Evolutionary conservation across 140 eudicot species (phyloP).

Genomic region (Flaveria floridana): DNA sequence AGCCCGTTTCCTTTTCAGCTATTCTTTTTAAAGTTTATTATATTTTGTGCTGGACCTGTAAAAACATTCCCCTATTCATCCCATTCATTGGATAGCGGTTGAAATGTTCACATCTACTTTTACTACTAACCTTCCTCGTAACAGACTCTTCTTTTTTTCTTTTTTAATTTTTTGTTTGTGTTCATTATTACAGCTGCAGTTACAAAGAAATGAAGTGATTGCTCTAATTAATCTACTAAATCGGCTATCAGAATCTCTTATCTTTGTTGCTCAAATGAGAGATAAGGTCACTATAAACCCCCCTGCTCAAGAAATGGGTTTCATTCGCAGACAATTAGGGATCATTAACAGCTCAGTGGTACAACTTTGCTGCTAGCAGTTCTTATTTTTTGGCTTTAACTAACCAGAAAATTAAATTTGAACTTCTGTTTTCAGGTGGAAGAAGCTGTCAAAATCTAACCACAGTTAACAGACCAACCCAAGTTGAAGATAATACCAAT

Average conservation of each 20-base stretch:
- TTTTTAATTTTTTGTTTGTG: neutral
- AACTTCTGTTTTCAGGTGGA: slow-evolving; percentile 41
- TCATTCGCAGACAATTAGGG: slow-evolving; percentile 34
- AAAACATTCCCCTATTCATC: neutral
- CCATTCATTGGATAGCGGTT: neutral
- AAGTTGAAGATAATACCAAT: slow-evolving; percentile 4
- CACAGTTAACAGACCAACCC: neutral
- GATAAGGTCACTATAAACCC: slow-evolving; percentile 26
- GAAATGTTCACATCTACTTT: neutral
- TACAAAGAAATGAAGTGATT: slow-evolving; percentile 90
- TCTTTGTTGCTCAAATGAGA: slow-evolving; percentile 50
- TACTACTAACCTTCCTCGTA: neutral
- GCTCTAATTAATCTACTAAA: slow-evolving; percentile 74
- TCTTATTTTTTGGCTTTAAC: neutral
- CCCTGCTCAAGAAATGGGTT: slow-evolving; percentile 20
- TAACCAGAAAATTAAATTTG: neutral
- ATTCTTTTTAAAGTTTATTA: neutral
- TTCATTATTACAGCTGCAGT: slow-evolving; percentile 48
- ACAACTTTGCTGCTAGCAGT: slow-evolving; percentile 18
- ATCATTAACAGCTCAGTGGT: slow-evolving; percentile 35
- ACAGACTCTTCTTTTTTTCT: neutral
- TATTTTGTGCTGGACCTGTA: neutral
- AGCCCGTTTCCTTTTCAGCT: neutral
- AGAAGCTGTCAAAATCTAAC: slow-evolving; percentile 20
- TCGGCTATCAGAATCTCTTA: slow-evolving; percentile 76